Base-by-base conservation (phyloP, 169 alveolate species). In the Cryptosporidium felis region DNA sequence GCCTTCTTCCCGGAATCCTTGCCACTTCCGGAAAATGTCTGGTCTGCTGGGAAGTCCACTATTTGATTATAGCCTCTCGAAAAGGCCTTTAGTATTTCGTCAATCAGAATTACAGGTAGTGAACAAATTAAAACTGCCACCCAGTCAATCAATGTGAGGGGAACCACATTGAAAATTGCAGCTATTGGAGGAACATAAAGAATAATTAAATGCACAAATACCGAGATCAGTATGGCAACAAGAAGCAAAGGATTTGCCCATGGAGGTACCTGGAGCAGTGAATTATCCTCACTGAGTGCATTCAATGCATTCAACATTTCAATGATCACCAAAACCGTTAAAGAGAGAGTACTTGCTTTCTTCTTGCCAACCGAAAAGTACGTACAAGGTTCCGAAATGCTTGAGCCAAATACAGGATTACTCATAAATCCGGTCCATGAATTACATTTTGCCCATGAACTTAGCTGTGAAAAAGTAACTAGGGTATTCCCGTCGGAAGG, bases 261-360 rank as follows among this genome's bases (percentile, higher is more conserved):
- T n/a, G 99, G 99, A 21, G 99, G 99, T 91, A 96, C 91, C 51
- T 89, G 92, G 14, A 97, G 81, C 32, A 98, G 89, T 10, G 99
- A 97, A 45, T 95, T 95, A 89, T 97, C 98, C 89, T 98, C 99
- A 14, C 99, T 96, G 26, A 98, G 92, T 18, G 99, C 99, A 88
- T 98, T 98, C 82, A 97, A 92, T 9, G 99, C 99, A 89, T 98
- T 98, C 60, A 98, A 92, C 99, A 98, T 97, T 89, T 98, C 99
- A 49, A 97, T 96, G 28, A 96, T 92, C 26, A 98, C 99, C 45
- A 98, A 91, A 34, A 96, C 98, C 4, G 99, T 96, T 60, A 98
- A 91, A 49, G 98, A 91, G 28, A 98, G 91, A 10, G 99, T 96
- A 61, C 97, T 94, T 32, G 99, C 96, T 91, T 98, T 98, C 32